These are phyloP conservation scores for Aspergillus fijiensis DNA, from an alignment of 2,329 filamentous ascomycete species.

Conservation along the genomic window DNA sequence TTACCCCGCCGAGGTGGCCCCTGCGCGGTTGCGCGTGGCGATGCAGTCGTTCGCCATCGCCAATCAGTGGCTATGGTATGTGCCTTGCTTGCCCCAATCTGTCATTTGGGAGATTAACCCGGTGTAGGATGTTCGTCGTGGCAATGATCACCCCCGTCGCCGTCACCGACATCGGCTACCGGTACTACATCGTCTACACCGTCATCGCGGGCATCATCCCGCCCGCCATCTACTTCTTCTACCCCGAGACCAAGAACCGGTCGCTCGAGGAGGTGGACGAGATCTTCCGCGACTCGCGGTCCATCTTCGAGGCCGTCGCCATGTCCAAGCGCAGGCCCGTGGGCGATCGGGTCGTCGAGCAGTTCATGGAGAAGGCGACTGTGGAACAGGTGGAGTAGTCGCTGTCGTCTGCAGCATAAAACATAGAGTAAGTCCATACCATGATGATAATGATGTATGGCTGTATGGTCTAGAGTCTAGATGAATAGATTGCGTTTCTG, in stretches of 20 bases:
- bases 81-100: no score
- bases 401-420: not conserved
- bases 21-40: constrained; percentile 19
- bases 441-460: no score
- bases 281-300: constrained; percentile 20
- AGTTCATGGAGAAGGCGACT: constrained; percentile 1
- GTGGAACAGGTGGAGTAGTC: not conserved
- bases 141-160: constrained; percentile 23
- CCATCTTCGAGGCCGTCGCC: constrained; percentile 11
- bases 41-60: constrained; percentile 18
- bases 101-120: not conserved
- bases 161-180: constrained; percentile 18
- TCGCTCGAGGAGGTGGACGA: constrained; percentile 20
- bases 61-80: constrained; percentile 19
- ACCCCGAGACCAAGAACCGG: constrained; percentile 22
- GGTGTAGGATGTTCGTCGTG: constrained; percentile 21
- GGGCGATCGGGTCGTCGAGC: not conserved
- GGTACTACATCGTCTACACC: constrained; percentile 22
- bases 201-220: constrained; percentile 17
- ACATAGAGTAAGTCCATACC: no score
- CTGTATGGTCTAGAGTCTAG: not conserved
- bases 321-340: constrained; percentile 7
- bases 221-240: constrained; percentile 20
- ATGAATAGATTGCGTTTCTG: not conserved
- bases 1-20: constrained; percentile 22